These are phyloP conservation scores for Flaveria sonorensis DNA, from an alignment of 129 eudicot genomes.

Conservation along the genomic window DNA sequence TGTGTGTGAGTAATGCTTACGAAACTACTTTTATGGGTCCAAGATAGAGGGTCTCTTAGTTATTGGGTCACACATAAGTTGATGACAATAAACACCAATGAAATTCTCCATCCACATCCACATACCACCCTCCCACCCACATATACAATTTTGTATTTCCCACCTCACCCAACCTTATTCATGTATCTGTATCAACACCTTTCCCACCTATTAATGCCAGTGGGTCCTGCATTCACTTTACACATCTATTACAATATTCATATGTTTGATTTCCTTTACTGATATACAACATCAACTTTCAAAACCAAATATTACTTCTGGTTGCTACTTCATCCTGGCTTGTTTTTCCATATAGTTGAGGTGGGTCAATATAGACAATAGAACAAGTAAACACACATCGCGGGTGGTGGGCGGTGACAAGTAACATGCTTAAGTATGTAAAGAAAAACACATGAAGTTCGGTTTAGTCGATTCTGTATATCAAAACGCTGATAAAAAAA, in stretches of 20 bases:
- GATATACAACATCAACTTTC: background rate
- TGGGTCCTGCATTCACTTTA: constrained; percentile 3
- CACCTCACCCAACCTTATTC: constrained; percentile 4
- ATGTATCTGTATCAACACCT: constrained; percentile 5
- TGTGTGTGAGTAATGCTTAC: background rate
- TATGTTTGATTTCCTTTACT: background rate
- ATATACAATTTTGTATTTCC: background rate
- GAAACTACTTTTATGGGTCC: background rate
- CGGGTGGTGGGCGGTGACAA: no score
- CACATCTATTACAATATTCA: background rate
- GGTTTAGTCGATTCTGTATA: no score
- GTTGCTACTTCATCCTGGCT: no score
- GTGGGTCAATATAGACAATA: no score
- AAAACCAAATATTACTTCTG: no score
- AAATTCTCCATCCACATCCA: background rate
- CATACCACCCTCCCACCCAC: constrained; percentile 6
- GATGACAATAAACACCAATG: background rate
- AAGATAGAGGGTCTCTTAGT: background rate
- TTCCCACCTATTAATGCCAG: background rate
- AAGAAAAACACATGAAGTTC: no score
- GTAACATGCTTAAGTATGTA: no score
- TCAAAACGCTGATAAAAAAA: no score
- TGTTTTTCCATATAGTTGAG: no score
- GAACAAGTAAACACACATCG: no score
- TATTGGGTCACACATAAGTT: background rate